Evolutionary conservation across 2,329 filamentous ascomycete species (phyloP).

Genomic region (Aspergillus viridinutans): DNA sequence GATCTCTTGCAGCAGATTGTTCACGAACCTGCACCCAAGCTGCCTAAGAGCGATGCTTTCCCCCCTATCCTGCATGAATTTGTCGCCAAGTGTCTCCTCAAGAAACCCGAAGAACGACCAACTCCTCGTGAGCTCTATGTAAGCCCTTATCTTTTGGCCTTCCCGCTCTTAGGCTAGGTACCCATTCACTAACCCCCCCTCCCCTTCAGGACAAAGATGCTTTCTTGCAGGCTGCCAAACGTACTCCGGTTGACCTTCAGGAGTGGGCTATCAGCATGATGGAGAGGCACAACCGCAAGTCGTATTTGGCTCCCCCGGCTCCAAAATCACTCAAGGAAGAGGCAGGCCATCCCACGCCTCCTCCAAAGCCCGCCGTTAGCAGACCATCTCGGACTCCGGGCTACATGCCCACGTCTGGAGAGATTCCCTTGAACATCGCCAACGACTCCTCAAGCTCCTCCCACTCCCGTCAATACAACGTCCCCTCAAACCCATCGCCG

Average conservation of each 20-base stretch:
- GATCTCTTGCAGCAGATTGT: conserved; percentile 97
- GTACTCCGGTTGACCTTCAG: conserved; percentile 88
- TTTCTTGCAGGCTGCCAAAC: conserved; percentile 93
- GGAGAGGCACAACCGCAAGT: conserved; percentile 92
- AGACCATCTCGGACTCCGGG: conserved; percentile 18
- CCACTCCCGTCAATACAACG: conserved; percentile 17
- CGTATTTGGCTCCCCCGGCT: conserved; percentile 78
- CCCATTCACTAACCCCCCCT: conserved; percentile 22
- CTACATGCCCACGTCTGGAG: conserved; percentile 63
- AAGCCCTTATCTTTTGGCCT: conserved; percentile 35
- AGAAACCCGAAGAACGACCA: conserved; percentile 80
- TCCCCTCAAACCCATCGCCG: conserved; percentile 19
- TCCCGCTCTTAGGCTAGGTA: neutral
- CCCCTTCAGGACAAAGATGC: conserved; percentile 85
- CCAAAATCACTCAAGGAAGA: conserved; percentile 66
- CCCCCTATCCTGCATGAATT: conserved; percentile 92
- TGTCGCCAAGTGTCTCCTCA: conserved; percentile 91
- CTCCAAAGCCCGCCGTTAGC: conserved; percentile 19
- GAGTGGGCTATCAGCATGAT: conserved; percentile 93
- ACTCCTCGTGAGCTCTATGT: conserved; percentile 93
- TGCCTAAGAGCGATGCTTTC: conserved; percentile 97
- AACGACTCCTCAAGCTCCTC: conserved; percentile 26
- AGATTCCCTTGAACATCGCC: conserved; percentile 59
- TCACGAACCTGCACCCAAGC: conserved; percentile 84
- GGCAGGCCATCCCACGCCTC: conserved; percentile 38